Conservation (phyloP, 371 early-diverging fungal species). For the Mortierella sp. region DNA sequence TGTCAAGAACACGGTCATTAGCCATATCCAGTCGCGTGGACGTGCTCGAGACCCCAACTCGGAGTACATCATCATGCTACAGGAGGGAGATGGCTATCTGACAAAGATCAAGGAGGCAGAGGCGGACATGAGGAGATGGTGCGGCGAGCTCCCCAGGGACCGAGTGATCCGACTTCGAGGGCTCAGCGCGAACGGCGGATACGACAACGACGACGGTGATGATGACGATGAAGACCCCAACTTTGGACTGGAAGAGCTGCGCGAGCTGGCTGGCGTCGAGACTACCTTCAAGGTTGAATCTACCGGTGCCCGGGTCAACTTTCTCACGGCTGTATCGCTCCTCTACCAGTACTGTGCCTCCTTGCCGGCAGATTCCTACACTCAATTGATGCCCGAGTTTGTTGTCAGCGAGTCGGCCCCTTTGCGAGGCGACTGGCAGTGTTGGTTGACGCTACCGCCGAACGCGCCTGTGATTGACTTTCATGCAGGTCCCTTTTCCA, state of each 20-base stretch:
- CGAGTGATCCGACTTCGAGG: conserved; percentile 4
- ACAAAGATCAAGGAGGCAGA: conserved; percentile 63
- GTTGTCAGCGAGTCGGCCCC: background rate
- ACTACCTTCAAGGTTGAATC: conserved; percentile 13
- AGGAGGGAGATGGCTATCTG: conserved; percentile 60
- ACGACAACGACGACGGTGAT: conserved; percentile 56
- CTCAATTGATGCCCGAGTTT: conserved; percentile 14
- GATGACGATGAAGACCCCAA: conserved; percentile 29
- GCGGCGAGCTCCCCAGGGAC: conserved; percentile 29
- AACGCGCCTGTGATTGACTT: conserved; percentile 73
- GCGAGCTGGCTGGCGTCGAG: conserved; percentile 17
- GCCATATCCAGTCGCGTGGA: conserved; percentile 95
- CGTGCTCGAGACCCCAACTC: conserved; percentile 84
- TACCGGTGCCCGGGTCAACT: conserved; percentile 29
- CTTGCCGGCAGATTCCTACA: conserved; percentile 23
- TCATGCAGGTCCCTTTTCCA: conserved; percentile 65
- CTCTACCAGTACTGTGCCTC: conserved; percentile 27
- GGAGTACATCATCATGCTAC: conserved; percentile 80
- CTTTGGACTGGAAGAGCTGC: conserved; percentile 9
- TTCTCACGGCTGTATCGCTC: background rate
- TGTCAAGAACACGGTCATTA: conserved; percentile 76
- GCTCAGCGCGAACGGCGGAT: background rate
- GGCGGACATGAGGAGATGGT: conserved; percentile 66
- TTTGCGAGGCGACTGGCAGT: conserved; percentile 26
- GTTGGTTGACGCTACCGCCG: conserved; percentile 71